Conservation (phyloP, 1,139 yeast genomes). For the Debaryomycetaceae sp. region DNA sequence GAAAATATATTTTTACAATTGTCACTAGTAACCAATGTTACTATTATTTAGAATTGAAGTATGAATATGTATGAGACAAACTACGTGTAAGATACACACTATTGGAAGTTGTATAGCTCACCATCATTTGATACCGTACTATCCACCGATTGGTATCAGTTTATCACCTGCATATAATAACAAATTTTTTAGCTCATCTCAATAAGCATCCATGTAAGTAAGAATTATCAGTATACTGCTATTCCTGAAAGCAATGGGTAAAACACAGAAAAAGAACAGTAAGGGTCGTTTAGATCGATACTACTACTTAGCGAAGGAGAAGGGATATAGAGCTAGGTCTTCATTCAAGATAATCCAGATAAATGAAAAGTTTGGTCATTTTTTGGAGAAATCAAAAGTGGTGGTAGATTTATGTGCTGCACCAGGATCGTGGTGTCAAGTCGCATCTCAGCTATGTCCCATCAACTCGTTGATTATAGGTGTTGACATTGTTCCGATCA, state of each 20-base stretch:
- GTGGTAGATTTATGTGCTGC: slow-evolving; percentile 99
- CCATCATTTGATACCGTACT: no score
- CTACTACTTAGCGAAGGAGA: slow-evolving; percentile 93
- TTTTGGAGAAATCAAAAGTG: slow-evolving; percentile 92
- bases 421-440: slow-evolving; percentile 99
- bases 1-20: no score
- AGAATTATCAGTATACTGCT: background rate
- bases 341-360: slow-evolving; percentile 93
- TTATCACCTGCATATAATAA: background rate
- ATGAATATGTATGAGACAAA: no score
- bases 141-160: no score
- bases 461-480: slow-evolving; percentile 91
- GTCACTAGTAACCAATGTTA: no score
- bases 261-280: slow-evolving; percentile 91
- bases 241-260: slow-evolving; percentile 56
- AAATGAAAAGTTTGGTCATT: slow-evolving; percentile 94
- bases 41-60: no score
- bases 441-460: slow-evolving; percentile 91
- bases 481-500: slow-evolving; percentile 96
- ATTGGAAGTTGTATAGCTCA: no score
- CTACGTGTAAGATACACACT: no score
- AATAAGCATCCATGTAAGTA: background rate
- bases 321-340: slow-evolving; percentile 98
- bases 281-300: slow-evolving; percentile 99
- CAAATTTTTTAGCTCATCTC: slow-evolving; percentile 2